These are phyloP conservation scores for Candolleomyces eurysporus DNA, from an alignment of 768 basidiomycete genomes.

Conservation along the genomic window DNA sequence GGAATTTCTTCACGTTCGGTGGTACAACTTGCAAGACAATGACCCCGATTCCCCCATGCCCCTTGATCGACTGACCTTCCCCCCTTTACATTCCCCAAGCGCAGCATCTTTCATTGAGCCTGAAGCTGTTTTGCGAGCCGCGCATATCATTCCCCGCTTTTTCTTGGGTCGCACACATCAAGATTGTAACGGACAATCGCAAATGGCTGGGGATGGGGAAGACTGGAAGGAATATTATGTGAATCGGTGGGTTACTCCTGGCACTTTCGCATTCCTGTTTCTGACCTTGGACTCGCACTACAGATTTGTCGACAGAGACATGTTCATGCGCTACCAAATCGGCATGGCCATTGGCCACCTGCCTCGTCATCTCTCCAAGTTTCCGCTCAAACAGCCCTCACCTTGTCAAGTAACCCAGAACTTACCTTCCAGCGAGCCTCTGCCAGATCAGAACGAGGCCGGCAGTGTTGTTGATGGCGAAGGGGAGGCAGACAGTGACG, in stretches of 20 bases:
- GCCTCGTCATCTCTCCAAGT: too few species aligned
- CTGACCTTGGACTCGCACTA: too few species aligned
- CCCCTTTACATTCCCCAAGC: not conserved
- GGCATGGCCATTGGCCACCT: not conserved
- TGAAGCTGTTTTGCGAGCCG: not conserved
- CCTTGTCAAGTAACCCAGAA: too few species aligned
- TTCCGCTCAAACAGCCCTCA: too few species aligned
- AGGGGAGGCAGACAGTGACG: too few species aligned
- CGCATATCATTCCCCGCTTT: not conserved
- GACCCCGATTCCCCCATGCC: not conserved
- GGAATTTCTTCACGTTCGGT: not conserved
- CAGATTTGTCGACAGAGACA: not conserved
- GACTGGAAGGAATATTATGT: constrained; percentile 1
- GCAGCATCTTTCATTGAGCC: not conserved
- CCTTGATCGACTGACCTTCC: not conserved
- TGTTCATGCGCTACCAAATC: not conserved
- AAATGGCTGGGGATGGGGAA: not conserved
- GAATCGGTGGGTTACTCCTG: not conserved
- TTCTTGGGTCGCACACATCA: not conserved
- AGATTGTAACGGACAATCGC: not conserved
- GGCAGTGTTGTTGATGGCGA: too few species aligned
- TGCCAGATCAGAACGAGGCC: too few species aligned
- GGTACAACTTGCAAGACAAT: not conserved
- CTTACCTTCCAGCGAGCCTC: too few species aligned
- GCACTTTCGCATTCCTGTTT: too few species aligned